Base-by-base conservation (phyloP, 805 yeast genomes). In the Sporopachydermia lactativora region DNA sequence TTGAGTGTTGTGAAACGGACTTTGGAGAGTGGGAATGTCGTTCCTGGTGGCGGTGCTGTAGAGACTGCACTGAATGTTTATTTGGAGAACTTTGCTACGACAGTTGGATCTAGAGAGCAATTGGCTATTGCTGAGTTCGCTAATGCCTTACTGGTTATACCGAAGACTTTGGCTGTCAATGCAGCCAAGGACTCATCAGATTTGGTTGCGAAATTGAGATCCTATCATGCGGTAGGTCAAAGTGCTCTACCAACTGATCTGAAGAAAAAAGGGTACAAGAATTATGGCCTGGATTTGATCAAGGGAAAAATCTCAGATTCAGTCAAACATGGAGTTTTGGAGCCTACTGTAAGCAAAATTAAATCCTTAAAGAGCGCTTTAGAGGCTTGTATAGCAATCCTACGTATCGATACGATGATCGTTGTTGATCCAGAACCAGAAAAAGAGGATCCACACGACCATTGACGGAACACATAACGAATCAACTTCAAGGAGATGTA, bases 41-140 rank as follows among this genome's bases (percentile, higher is more conserved):
- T 92, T 4, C 97, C 98, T 36, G 99, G 99, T 46, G 99, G 99
- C 49, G 99, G 99, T 45, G 94, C 95, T n/a, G 98, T 92, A 28
- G 99, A 92, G 64, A 72, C 95, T 40, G 97, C 97, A 2, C 71
- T 92, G 55, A 88, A 86, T 65, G 86, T 92, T 41, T 92, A 84
- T 59, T 68, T 92, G 58, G 98, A 92, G 61, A 89, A 84, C 59
- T 92, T 92, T 61, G 98, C 98, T 39, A 92, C 97, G 5, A 86
- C 97, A 1, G 89, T 92, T 40, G 96, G 97, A 3, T 84, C 96
- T 15, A 76, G 98, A 55, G 98, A 92, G 61, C 98, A 92, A 61
- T 71, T 92, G 53, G 97, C 98, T 14, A 92, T 92, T 64, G 94
- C 96, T 1, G 98, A 89, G 64, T 92, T 92, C 68, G 96, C 98